Conservation (phyloP, 768 basidiomycete genomes). For the Piloderma croceum region DNA sequence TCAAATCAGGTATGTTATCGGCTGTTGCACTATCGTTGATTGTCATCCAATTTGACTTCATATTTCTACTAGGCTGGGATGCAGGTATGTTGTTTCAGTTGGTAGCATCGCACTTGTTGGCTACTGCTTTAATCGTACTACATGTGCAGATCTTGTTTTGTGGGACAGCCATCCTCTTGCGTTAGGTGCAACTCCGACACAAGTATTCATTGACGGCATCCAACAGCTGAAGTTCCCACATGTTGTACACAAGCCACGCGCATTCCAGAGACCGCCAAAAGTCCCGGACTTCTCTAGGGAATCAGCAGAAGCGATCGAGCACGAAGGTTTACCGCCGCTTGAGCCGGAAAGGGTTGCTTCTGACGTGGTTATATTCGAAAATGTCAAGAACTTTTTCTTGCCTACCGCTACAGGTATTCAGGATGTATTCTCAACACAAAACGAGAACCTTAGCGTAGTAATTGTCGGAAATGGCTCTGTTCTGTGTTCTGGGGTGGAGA, state of each 20-base stretch:
- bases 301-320: constrained; percentile 44
- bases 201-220: constrained; percentile 85
- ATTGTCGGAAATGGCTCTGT: constrained; percentile 51
- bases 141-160: constrained; percentile 57
- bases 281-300: constrained; percentile 61
- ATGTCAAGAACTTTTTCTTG: constrained; percentile 50
- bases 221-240: constrained; percentile 51
- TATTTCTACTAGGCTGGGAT: constrained; percentile 48
- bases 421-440: constrained; percentile 30
- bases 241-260: constrained; percentile 43
- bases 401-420: constrained; percentile 27
- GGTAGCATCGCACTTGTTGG: background rate
- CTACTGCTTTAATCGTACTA: background rate
- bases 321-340: constrained; percentile 65
- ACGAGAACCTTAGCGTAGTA: no score
- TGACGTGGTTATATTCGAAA: constrained; percentile 53
- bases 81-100: constrained; percentile 38
- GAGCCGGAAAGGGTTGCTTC: constrained; percentile 32
- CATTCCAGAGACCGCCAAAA: constrained; percentile 47
- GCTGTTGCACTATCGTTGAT: background rate
- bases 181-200: constrained; percentile 71
- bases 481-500: constrained; percentile 49
- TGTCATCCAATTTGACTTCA: background rate
- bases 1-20: constrained; percentile 43
- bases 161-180: constrained; percentile 77